Base-by-base conservation (phyloP, 169 alveolate genomes). In the Eimeria sp. region DNA sequence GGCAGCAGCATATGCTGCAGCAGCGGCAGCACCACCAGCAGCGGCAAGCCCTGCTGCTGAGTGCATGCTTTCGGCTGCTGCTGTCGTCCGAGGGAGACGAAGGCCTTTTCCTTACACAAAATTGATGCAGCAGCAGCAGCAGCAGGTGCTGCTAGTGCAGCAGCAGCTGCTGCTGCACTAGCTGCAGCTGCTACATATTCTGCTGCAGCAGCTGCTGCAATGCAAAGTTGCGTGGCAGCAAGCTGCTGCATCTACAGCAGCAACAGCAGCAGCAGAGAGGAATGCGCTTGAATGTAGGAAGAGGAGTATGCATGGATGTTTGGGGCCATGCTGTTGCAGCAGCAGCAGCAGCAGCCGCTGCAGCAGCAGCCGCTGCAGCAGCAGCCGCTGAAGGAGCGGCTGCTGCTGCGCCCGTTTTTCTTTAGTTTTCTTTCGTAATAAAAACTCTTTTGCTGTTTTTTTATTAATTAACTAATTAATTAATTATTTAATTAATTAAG, bases 21-120 rank as follows among this genome's bases (percentile, higher is more conserved):
- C 92, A 57, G 61, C 92, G 45, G 76, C 92, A 61, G 76, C 92
- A 84, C 63, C 92, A 84, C 80, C 92, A 84, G 76, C 92, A 58
- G 78, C 92, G n/a, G 61, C 92, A 57, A 34, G 80, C 92, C 80
- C 34, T 84, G 76, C 78, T 58, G 73, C 78, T 58, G 57, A 45
- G 40, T 27, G 92, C 92, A 7, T 84, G 73, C 92, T 58, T 84
- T 45, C 40, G 34, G 54, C 51, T 58, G 78, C 10, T 84, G 25
- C n/a, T n/a, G n/a, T 58, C 92, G 5, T 11, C n/a, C 18, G 92
- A 84, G 58, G 61, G 47, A 5, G 61, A 9, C 58, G 5, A 40
- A 16, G 78, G 27, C 63, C 76, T 10, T 30, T 5, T 14, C 76
- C 40, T 34, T 9, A n/a, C 92, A 84, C 43, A 30, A n/a, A 11